Evolutionary conservation across 139 green algal species (phyloP).

Genomic region (Gonium pectorale): DNA sequence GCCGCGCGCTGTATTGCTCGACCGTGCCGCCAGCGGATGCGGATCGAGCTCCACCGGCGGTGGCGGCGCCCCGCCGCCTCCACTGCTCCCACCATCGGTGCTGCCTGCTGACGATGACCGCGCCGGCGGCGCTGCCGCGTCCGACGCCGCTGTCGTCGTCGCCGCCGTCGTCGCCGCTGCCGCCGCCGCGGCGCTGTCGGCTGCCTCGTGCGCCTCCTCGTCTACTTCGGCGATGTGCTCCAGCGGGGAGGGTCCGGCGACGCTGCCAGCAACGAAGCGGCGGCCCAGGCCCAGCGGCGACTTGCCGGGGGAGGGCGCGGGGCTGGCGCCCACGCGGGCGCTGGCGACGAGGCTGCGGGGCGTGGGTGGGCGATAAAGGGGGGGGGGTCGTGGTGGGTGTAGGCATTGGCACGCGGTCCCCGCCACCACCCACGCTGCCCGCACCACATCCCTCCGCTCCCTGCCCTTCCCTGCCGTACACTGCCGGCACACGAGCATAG

Average conservation of each 20-base stretch:
- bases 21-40: slow-evolving; percentile 14
- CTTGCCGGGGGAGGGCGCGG: slow-evolving; percentile 21
- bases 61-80: background rate
- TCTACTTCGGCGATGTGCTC: slow-evolving; percentile 37
- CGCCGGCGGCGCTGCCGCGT: background rate
- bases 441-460: too few relatives aligned
- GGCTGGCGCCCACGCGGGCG: background rate
- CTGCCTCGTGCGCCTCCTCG: slow-evolving; percentile 26
- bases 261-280: background rate
- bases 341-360: slow-evolving; percentile 23
- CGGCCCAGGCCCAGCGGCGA: slow-evolving; percentile 39
- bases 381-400: background rate
- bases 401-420: too few relatives aligned
- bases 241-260: background rate
- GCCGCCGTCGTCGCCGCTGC: background rate
- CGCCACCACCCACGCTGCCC: too few relatives aligned
- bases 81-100: too few relatives aligned
- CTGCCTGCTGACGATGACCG: too few relatives aligned
- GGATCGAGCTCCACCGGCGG: slow-evolving; percentile 8
- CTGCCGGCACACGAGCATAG: background rate
- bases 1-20: background rate
- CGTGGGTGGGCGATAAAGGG: background rate
- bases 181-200: background rate
- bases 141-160: background rate
- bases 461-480: background rate